phyloP scores from a whole-genome alignment of 805 yeast species.

The Hanseniaspora vineae region DNA sequence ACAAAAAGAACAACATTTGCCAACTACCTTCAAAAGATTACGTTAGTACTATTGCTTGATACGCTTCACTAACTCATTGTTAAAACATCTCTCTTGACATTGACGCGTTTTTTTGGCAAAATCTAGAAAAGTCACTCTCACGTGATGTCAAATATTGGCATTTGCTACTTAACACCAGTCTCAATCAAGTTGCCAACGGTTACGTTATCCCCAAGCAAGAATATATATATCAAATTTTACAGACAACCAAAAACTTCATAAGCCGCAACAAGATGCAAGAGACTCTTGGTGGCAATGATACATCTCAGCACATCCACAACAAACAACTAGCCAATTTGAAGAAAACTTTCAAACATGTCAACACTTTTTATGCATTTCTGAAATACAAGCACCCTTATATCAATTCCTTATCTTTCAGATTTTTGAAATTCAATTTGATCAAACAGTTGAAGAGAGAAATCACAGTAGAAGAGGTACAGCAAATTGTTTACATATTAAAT shows the following conservation, averaged over 20 bases:
- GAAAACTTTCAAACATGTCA: constrained; percentile 17
- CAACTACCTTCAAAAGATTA: too few species aligned
- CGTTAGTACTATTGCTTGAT: too few species aligned
- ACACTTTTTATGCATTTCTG: constrained; percentile 50
- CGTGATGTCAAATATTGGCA: too few species aligned
- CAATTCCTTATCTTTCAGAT: constrained; percentile 17
- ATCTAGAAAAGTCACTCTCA: too few species aligned
- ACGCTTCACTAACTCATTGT: too few species aligned
- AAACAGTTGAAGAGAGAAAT: constrained; percentile 33
- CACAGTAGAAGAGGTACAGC: constrained; percentile 46
- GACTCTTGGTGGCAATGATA: background rate
- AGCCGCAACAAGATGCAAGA: background rate
- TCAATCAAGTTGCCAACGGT: too few species aligned
- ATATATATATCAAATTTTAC: too few species aligned
- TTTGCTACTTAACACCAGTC: too few species aligned
- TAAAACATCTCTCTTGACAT: too few species aligned
- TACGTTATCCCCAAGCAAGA: too few species aligned
- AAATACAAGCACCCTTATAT: constrained; percentile 3
- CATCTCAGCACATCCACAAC: background rate
- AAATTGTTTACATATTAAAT: constrained; percentile 27
- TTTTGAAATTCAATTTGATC: constrained; percentile 40
- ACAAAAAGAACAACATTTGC: too few species aligned
- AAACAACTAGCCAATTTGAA: background rate
- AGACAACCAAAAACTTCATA: background rate
- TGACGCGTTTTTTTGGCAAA: too few species aligned